phyloP scores from a whole-genome alignment of 345 rosid species.

The Reutealis trisperma region DNA sequence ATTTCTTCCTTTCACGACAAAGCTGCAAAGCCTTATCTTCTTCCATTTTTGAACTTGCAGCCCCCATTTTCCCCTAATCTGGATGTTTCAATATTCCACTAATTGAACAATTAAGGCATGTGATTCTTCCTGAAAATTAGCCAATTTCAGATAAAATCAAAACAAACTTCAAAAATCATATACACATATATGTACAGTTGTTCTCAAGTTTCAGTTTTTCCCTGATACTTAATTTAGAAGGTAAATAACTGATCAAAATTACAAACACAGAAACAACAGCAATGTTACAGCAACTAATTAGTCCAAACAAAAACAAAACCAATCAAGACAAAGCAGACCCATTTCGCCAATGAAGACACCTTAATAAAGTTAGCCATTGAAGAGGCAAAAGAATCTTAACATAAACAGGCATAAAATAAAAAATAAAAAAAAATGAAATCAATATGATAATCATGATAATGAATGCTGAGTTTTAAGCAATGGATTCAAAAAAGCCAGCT shows the following conservation, averaged over 20 bases:
- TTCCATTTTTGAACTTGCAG: constrained; percentile 62
- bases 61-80: constrained; percentile 55
- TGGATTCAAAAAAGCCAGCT: neutral
- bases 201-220: neutral
- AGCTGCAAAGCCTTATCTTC: constrained; percentile 87
- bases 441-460: neutral
- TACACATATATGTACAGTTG: neutral
- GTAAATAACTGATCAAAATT: neutral
- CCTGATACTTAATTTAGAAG: neutral
- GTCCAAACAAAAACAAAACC: neutral
- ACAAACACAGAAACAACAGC: neutral
- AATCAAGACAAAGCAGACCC: constrained; percentile 3
- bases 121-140: constrained; percentile 33
- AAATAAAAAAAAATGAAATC: neutral
- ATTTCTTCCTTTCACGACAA: constrained; percentile 88
- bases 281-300: neutral
- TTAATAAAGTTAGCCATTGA: neutral
- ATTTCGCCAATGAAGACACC: neutral
- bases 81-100: neutral
- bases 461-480: neutral
- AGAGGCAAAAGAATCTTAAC: neutral
- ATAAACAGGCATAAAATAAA: neutral
- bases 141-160: neutral
- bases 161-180: neutral
- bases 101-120: constrained; percentile 15